Evolutionary conservation across 345 rosid species (phyloP), one percentile per base, ranked within the genome.

Genomic region (Ceriops zippeliana): DNA sequence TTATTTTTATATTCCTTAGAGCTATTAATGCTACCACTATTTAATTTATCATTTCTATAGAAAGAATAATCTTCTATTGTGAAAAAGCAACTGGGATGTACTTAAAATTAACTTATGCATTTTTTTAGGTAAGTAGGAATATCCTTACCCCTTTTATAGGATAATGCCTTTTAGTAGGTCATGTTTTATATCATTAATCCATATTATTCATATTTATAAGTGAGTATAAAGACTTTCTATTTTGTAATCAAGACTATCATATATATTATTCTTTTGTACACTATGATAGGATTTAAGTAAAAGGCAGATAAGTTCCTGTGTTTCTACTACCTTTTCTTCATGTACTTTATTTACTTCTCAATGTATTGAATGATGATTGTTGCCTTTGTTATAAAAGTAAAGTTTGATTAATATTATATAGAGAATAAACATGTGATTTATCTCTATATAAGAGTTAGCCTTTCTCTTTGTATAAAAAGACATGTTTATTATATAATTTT

Each of bases 21-120:
- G 83, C 73, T 19, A 74, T 71, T 27, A 83, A 83, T 68, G 80
- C 83, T 66, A 28, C 82, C 5, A 70, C 86, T 2, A 82, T 83
- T 58, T 78, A 75, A 53, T 65, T 83, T 26, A 78, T 80, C n/a
- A 78, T 83, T 28, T 70, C 82, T 8, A 27, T 78, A 2, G 86
- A 83, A 73, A 83, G 86, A 62, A 80, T 82, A 0, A 83, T 80
- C 15, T 83, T 83, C 65, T 83, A 83, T 58, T 76, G 86, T 1
- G 86, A 83, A 70, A 74, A 80, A 64, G 82, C 83, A 30, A 83
- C 86, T 2, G 82, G 83, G 34, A 83, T 83, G 86, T 83, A 83
- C 52, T 83, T 83, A 4, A 78, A 73, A 54, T 73, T 80, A 64
- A 82, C 83, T 47, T 80, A 80, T 57, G 86, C 86, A 54, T 77